These are phyloP conservation scores for Suillus cothurnatus DNA, from an alignment of 768 basidiomycete species.

Conservation along the genomic window DNA sequence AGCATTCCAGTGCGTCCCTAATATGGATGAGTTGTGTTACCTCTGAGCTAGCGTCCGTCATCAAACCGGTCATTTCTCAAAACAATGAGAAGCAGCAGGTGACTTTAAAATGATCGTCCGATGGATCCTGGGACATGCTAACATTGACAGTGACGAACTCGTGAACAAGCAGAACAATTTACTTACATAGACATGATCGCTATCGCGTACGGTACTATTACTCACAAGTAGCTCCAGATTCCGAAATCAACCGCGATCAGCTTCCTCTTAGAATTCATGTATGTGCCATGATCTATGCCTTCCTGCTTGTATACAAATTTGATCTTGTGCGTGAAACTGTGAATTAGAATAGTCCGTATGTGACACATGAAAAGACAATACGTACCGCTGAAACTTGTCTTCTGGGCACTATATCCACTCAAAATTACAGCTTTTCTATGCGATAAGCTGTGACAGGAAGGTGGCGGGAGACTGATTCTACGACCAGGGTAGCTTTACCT, in stretches of 20 bases:
- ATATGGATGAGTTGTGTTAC: too few relatives aligned
- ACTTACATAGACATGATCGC: background rate
- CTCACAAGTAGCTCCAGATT: constrained; percentile 40
- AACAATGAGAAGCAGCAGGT: background rate
- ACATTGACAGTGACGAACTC: background rate
- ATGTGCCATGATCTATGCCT: too few relatives aligned
- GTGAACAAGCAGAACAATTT: too few relatives aligned
- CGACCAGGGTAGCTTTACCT: constrained; percentile 78
- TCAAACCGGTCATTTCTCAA: background rate
- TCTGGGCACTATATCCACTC: constrained; percentile 91
- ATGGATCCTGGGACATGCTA: background rate
- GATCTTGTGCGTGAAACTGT: too few relatives aligned
- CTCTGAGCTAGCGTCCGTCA: too few relatives aligned
- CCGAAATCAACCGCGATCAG: constrained; percentile 93
- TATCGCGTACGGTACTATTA: background rate
- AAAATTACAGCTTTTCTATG: constrained; percentile 82
- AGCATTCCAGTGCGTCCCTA: too few relatives aligned
- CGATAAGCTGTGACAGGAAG: constrained; percentile 86
- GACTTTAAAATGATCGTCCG: too few relatives aligned
- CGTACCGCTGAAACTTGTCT: constrained; percentile 86
- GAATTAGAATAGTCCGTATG: too few relatives aligned
- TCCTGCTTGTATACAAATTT: too few relatives aligned
- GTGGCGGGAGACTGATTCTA: constrained; percentile 97
- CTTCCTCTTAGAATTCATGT: constrained; percentile 70
- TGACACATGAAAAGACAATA: constrained; percentile 10